Base-by-base conservation (phyloP, 768 basidiomycete species). In the Agaricus blazei region DNA sequence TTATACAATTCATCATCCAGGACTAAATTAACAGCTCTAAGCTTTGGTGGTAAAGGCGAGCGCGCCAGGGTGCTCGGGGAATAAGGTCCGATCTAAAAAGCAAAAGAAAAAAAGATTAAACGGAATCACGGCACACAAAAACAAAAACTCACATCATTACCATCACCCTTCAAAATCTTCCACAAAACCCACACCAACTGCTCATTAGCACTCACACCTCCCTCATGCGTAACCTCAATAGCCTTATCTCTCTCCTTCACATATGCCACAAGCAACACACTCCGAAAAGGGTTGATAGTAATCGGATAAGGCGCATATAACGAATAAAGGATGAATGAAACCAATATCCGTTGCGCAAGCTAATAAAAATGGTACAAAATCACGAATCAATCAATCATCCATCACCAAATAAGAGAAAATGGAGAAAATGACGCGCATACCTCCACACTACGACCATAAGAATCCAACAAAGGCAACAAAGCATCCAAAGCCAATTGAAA, bases 401-500 rank as follows among this genome's bases (percentile, higher is more conserved):
- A 34, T 7, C 34, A 48, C 15, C 31, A n/a, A 28, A 11, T 14
- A 49, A 23, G 58, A 54, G 29, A 48, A 42, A 52, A 31, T 31
- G 38, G 46, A 37, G 51, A 31, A n/a, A 45, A 59, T 36, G 42
- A 36, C 34, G 56, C 48, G 62, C 80, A 65, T 49, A 88, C 85
- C 72, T 87, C 82, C 57, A 73, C 73, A 54, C 75, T 68, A 58
- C 72, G 72, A 67, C 63, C 76, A 9, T 73, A 69, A 14, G 74
- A 71, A 64, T 81, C 85, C 63, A 90, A 78, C 62, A 88, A 72
- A 12, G 88, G 88, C 68, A 91, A 74, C 65, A 91, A 72, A 73
- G 84, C 85, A 74, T 91, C 88, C 62, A 91, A 80, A 64, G 88
- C 88, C 69, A 90, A 80, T 76, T 90, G 88, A 70, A 91, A 91